Evolutionary conservation across 352 stramenopile species (phyloP).

Genomic region (Phytopythium litorale): DNA sequence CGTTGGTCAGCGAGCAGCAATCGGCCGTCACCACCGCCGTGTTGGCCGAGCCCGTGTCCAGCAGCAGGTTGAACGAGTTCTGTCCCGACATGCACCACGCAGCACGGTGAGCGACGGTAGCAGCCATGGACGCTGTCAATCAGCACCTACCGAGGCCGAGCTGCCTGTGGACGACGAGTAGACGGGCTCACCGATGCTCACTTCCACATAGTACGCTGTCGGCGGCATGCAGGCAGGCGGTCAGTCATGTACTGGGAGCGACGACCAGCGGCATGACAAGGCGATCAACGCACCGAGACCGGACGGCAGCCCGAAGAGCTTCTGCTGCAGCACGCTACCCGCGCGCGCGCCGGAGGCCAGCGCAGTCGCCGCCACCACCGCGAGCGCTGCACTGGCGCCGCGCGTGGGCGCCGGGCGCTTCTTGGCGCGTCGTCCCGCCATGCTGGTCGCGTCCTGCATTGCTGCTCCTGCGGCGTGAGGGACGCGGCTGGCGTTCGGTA

Average conservation of each 20-base stretch:
- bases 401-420: constrained; percentile 3
- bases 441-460: not conserved
- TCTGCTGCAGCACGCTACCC: constrained; percentile 49
- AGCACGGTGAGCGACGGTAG: not conserved
- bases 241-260: not conserved
- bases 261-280: too few species aligned
- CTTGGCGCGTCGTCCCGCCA: constrained; percentile 2
- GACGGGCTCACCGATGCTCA: constrained; percentile 40
- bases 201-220: constrained; percentile 48
- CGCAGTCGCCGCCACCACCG: not conserved
- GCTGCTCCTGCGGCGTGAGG: too few species aligned
- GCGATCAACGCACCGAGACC: constrained; percentile 37
- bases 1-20: constrained; percentile 64
- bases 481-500: not conserved
- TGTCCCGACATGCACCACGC: not conserved
- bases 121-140: not conserved
- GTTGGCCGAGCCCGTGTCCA: constrained; percentile 82
- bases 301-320: constrained; percentile 66
- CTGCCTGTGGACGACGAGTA: constrained; percentile 28
- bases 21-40: constrained; percentile 71
- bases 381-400: not conserved
- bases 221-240: not conserved
- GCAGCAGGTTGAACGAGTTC: constrained; percentile 62
- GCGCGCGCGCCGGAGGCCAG: not conserved
- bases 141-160: constrained; percentile 15